Percentiles rank a stretch among this genome's conserved stretches.
Conservation (phyloP, 2,329 filamentous ascomycete genomes). For the Ophiostoma himal-ulmi region DNA sequence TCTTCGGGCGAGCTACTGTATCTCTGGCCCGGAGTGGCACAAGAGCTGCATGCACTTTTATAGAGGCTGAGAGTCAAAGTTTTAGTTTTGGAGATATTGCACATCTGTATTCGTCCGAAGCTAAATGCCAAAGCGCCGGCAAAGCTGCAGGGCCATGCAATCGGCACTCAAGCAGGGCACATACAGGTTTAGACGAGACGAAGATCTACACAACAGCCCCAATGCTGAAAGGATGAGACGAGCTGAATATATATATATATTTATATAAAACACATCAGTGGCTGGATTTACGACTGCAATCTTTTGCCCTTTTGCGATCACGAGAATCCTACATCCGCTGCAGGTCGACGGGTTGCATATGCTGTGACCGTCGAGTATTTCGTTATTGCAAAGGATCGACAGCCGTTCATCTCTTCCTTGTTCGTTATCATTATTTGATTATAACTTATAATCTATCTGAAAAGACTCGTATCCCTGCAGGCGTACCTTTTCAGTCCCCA, state of each 20-base stretch:
- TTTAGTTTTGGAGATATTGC: too few relatives aligned
- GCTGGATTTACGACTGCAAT: neutral
- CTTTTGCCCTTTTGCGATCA: neutral
- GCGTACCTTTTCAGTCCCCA: neutral
- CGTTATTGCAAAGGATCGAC: neutral
- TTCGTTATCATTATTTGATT: neutral
- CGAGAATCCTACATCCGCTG: conserved; percentile 5
- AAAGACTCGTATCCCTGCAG: neutral
- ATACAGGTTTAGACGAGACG: neutral
- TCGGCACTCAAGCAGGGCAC: too few relatives aligned
- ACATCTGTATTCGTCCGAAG: neutral
- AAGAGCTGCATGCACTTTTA: neutral
- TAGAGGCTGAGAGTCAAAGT: neutral
- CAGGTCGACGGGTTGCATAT: conserved; percentile 1
- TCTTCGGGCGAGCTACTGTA: neutral
- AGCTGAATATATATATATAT: neutral
- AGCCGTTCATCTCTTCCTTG: neutral
- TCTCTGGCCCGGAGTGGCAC: neutral
- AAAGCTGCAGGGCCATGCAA: neutral
- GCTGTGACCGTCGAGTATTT: neutral
- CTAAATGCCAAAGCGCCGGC: neutral
- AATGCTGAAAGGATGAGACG: neutral
- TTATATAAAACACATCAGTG: neutral
- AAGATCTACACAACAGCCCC: neutral
- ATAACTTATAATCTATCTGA: neutral